A percentile compares a stretch with the other conserved stretches of the same genome.
phyloP scores from a whole-genome alignment of 257 asterid species.

The Plantago elongata region DNA sequence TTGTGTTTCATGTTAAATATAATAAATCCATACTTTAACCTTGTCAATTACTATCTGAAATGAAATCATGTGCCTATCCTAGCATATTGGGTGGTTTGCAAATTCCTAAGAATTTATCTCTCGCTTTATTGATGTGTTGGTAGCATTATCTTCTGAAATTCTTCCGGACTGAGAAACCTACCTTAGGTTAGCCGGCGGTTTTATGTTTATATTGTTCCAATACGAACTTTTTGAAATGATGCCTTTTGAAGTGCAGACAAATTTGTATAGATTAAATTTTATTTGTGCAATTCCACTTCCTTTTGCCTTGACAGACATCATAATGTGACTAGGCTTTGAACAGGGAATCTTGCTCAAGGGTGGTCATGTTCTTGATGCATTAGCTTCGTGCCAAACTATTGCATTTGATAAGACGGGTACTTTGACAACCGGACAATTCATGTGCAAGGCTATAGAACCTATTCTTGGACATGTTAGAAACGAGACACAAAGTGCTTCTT shows the following conservation, averaged over 20 bases:
- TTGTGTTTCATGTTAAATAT: too few relatives aligned
- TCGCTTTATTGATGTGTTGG: background rate
- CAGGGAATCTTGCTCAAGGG: constrained; percentile 98
- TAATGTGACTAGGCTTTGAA: constrained; percentile 19
- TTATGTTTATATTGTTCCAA: background rate
- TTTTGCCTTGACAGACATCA: constrained; percentile 12
- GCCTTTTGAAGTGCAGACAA: background rate
- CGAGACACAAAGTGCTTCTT: constrained; percentile 41
- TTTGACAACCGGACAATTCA: constrained; percentile 91
- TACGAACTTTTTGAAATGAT: background rate
- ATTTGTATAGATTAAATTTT: background rate
- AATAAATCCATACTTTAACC: too few relatives aligned
- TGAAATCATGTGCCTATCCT: too few relatives aligned
- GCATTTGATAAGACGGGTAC: constrained; percentile 99
- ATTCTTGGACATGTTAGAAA: constrained; percentile 31
- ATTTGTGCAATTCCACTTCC: background rate
- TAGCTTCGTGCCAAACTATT: constrained; percentile 88
- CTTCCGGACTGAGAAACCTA: background rate
- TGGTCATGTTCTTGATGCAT: constrained; percentile 88
- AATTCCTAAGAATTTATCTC: background rate
- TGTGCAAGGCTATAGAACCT: constrained; percentile 98
- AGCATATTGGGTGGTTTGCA: too few relatives aligned
- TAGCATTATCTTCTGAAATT: background rate
- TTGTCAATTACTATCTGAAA: too few relatives aligned
- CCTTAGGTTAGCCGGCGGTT: background rate